Evolutionary conservation across 306 rosid species (phyloP).

Genomic region (Hippophae rhamnoides): DNA sequence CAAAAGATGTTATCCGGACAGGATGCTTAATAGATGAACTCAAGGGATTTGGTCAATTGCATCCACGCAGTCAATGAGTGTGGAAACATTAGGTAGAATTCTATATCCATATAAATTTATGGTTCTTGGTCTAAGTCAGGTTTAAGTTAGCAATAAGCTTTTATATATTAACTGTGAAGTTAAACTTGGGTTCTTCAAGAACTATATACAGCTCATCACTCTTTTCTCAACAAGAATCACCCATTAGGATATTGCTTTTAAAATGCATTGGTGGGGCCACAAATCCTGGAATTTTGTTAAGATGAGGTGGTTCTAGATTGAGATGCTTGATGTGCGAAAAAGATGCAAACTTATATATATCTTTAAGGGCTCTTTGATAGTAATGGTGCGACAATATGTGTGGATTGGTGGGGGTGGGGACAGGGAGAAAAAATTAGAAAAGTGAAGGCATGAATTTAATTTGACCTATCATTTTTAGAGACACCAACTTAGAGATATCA

Average conservation of each 20-base stretch:
- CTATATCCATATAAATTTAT: background rate
- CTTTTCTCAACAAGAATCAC: conserved; percentile 75
- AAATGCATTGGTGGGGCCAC: conserved; percentile 88
- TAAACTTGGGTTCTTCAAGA: conserved; percentile 40
- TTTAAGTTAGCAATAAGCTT: conserved; percentile 6
- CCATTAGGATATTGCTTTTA: conserved; percentile 74
- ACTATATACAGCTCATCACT: conserved; percentile 89
- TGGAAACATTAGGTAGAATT: conserved; percentile 58
- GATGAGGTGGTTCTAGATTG: conserved; percentile 29
- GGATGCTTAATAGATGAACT: conserved; percentile 65
- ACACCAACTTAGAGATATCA: too few relatives aligned
- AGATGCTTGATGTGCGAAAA: conserved; percentile 16
- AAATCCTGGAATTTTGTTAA: conserved; percentile 60
- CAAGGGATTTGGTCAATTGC: conserved; percentile 84
- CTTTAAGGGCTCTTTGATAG: conserved; percentile 12
- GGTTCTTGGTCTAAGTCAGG: background rate
- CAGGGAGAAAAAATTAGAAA: background rate
- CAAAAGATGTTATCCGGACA: conserved; percentile 72
- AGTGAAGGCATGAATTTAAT: too few relatives aligned
- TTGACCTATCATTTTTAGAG: too few relatives aligned
- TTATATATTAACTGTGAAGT: conserved; percentile 15
- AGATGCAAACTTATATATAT: background rate
- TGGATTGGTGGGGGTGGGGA: too few relatives aligned
- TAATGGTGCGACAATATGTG: conserved; percentile 2
- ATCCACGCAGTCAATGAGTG: conserved; percentile 84